These are phyloP conservation scores for Musa troglodytarum DNA, from an alignment of 176 grass and related monocot genomes.

Conservation along the genomic window DNA sequence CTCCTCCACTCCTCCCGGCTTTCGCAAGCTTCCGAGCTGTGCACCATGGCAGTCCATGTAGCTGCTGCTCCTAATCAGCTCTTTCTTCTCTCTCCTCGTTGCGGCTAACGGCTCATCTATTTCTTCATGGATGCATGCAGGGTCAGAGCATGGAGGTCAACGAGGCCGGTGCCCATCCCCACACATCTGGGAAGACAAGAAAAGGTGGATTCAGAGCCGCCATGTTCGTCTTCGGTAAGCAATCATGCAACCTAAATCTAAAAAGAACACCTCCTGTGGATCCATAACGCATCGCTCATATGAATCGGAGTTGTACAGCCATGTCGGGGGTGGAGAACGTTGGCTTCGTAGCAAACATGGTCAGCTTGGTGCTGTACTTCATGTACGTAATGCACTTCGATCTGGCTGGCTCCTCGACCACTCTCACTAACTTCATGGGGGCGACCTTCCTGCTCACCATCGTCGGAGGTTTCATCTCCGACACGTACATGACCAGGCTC, in stretches of 20 bases:
- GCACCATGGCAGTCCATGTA: neutral
- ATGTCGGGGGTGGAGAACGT: constrained; percentile 45
- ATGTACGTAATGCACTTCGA: constrained; percentile 31
- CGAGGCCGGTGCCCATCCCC: neutral
- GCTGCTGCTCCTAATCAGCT: neutral
- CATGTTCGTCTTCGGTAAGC: constrained; percentile 9
- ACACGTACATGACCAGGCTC: constrained; percentile 52
- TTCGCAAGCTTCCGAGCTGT: neutral
- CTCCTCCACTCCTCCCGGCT: neutral
- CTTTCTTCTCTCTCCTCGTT: neutral
- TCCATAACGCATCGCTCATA: neutral
- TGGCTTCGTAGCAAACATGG: constrained; percentile 35
- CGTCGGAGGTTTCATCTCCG: constrained; percentile 42
- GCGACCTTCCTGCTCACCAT: constrained; percentile 48
- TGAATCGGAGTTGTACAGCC: neutral
- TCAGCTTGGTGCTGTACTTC: constrained; percentile 58
- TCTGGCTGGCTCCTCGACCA: constrained; percentile 29
- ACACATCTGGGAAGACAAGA: neutral
- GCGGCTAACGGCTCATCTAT: neutral
- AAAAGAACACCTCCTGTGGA: no score
- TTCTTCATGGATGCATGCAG: neutral
- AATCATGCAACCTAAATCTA: no score
- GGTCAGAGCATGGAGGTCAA: neutral
- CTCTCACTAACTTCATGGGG: constrained; percentile 61
- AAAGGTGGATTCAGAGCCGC: constrained; percentile 2